Conservation (phyloP, 2,329 filamentous ascomycete genomes). For the Cladosporium sp. region DNA sequence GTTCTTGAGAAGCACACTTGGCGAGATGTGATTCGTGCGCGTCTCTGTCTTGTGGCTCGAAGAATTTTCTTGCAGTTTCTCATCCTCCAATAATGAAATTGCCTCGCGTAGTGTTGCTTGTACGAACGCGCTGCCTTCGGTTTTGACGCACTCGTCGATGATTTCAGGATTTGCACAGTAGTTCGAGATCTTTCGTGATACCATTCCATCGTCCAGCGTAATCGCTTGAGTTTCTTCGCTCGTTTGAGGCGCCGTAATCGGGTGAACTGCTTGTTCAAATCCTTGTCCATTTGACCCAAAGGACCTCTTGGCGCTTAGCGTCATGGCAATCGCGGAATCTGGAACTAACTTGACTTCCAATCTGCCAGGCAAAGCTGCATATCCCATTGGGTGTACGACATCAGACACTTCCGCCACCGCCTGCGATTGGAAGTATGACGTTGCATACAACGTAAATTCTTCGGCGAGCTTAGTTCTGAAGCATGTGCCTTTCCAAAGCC, state of each 20-base stretch:
- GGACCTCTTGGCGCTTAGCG: not conserved
- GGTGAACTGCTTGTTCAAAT: not conserved
- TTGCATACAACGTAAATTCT: slow-evolving; percentile 52
- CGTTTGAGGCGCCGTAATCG: not conserved
- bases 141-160: slow-evolving; percentile 35
- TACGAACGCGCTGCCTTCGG: slow-evolving; percentile 47
- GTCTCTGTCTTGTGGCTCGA: slow-evolving; percentile 1
- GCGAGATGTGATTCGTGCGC: slow-evolving; percentile 7
- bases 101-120: slow-evolving; percentile 41
- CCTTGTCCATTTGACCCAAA: not conserved
- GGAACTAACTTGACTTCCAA: not conserved
- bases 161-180: slow-evolving; percentile 30
- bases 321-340: not conserved
- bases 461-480: slow-evolving; percentile 53
- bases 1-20: slow-evolving; percentile 43
- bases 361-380: not conserved
- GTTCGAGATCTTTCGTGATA: slow-evolving; percentile 46
- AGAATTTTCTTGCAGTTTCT: not conserved
- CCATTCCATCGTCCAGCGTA: slow-evolving; percentile 34
- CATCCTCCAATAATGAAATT: slow-evolving; percentile 18
- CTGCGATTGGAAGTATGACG: slow-evolving; percentile 37
- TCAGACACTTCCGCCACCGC: not conserved
- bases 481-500: slow-evolving; percentile 56
- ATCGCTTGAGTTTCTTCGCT: slow-evolving; percentile 19
- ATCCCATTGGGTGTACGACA: not conserved